Base-by-base conservation (phyloP, 331 rosid genomes). In the Spiraea crenata region DNA sequence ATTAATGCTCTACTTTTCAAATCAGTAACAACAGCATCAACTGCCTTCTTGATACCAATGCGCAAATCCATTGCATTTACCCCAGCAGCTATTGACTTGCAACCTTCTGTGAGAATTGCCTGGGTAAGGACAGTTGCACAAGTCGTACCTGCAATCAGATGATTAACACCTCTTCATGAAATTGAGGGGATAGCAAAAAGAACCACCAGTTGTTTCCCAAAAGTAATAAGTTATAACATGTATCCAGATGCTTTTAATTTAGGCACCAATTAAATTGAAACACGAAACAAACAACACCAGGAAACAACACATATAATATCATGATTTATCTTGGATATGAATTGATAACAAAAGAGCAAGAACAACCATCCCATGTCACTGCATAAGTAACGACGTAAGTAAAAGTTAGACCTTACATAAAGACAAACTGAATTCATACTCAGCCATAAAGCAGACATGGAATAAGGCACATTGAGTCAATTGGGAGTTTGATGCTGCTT, bases 61-160 rank as follows among this genome's bases (percentile, higher is more conserved):
- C 97, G 91, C 72, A 93, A 82, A 76, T 93, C 99, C 95, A 93
- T 93, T 70, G 83, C 97, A 83, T 85, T 93, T 64, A 88, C 87
- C 65, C 99, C 99, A 5, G 95, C 90, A 80, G 99, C 97, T 78
- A 89, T 74, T 51, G 99, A 91, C 79, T 91, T 91, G 83, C 96
- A 91, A 57, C 99, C 97, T 85, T 91, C 97, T 1, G 57, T 79
- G 65, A 93, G 97, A 79, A 93, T 89, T 69, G 99, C 97, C 83
- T 89, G 97, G 61, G 96, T 87, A 76, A 93, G 75, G 78, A 93
- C 93, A 65, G 97, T 89, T 57, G 99, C 97, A 86, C 97, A 91
- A 46, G 99, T 93, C 63, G 99, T 93, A 79, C 97, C 99, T 93
- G 87, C 59, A 80, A 77, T 42, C 72, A 81, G 55, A 84, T 68